Evolutionary conservation across 1,284 basidiomycete genomes (phyloP), one percentile per base, ranked within the genome.

Genomic region (Tylopilus sp.): DNA sequence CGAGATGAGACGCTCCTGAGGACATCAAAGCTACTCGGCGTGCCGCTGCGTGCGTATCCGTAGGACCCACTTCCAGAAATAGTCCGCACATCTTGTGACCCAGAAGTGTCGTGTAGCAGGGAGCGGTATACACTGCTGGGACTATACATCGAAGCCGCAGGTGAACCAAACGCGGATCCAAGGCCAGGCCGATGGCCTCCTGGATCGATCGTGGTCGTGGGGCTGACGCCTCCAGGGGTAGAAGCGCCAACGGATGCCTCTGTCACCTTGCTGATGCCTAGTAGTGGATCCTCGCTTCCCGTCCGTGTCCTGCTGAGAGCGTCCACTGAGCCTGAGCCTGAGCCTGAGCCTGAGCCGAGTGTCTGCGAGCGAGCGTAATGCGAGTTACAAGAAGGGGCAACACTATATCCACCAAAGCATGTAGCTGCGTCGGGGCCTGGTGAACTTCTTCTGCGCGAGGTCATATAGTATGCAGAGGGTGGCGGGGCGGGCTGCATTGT

Each of bases 1-100:
- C 66, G 64, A 1, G 66, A 64, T 6, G 63, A 65, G 19, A 67
- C 63, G 10, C 65, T 68, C 35, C 60, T 35, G 12, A 68, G 48
- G 16, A 51, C 44, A 21, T 66, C 59, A 12, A 64, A 55, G 43
- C 58, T 63, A 15, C 48, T 66, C n/a, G 60, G 56, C 2, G 61
- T 55, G 19, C 40, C 53, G 25, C 61, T 66, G 16, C 62, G 55
- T 6, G 64, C 25, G 44, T 63, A 59, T 11, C 55, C 57, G 39
- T 58, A 55, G 9, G 61, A 65, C 4, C 58, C 62, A 25, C 59
- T 63, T 3, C 61, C 53, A 29, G 61, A 66, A 28, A 19, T 33
- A 18, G 55, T 56, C 25, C 51, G 54, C 6, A 50, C 39, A 29
- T 44, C 60, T 18, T 53, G 52, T 2, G 63, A 64, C 4, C 57